These are phyloP conservation scores for Pleurotus ostreatus DNA, from an alignment of 768 basidiomycete species.

Conservation along the genomic window DNA sequence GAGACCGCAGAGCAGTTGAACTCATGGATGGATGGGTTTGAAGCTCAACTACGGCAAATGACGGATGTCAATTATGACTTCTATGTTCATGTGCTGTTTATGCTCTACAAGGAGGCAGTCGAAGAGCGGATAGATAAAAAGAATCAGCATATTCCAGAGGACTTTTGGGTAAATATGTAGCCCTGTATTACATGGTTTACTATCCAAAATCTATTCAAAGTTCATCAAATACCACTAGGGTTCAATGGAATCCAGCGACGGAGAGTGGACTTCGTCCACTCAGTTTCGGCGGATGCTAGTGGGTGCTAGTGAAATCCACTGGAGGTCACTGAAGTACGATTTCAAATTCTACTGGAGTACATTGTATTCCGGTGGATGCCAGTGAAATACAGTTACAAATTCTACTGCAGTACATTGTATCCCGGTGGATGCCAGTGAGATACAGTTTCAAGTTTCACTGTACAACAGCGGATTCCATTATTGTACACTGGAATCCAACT, in stretches of 20 bases:
- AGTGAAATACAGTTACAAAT: no score
- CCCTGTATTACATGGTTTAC: neutral
- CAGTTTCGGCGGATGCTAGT: neutral
- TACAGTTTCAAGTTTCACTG: no score
- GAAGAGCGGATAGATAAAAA: slow-evolving; percentile 9
- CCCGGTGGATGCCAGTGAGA: no score
- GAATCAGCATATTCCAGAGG: neutral
- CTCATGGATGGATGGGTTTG: slow-evolving; percentile 18
- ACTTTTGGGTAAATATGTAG: slow-evolving; percentile 7
- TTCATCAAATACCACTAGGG: neutral
- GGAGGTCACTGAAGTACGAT: no score
- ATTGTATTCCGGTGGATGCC: no score
- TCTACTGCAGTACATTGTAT: no score
- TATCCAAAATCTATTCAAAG: neutral
- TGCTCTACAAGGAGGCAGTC: slow-evolving; percentile 14
- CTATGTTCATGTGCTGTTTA: slow-evolving; percentile 15
- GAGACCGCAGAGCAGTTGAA: slow-evolving; percentile 24
- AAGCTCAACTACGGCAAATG: slow-evolving; percentile 19
- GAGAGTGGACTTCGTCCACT: neutral
- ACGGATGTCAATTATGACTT: slow-evolving; percentile 16
- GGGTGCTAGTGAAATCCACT: neutral
- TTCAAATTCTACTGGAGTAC: no score
- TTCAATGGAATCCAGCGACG: neutral
- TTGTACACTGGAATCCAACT: no score
- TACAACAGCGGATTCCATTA: no score